A percentile compares a stretch with the other conserved stretches of the same genome.
Conservation (phyloP, 1,284 basidiomycete genomes). For the Trichosporon asahii region DNA sequence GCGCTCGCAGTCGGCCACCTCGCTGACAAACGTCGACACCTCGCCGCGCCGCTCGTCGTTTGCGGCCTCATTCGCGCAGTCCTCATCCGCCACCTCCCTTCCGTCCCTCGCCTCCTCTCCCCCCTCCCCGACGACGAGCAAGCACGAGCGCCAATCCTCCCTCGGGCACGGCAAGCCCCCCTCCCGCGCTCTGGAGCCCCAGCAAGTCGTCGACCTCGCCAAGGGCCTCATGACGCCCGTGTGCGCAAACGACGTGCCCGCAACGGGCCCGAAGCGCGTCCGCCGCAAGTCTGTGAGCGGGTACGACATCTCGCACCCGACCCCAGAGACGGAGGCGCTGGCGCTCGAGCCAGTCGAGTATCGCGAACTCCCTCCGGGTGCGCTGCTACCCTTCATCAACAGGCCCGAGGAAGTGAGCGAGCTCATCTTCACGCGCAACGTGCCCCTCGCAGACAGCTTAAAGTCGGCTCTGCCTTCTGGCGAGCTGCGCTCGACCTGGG, state of each 20-base stretch:
- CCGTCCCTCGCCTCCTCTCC: slow-evolving; percentile 37
- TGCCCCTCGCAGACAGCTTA: slow-evolving; percentile 39
- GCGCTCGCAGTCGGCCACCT: slow-evolving; percentile 41
- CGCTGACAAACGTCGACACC: slow-evolving; percentile 24
- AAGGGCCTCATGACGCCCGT: slow-evolving; percentile 40
- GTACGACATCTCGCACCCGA: slow-evolving; percentile 3
- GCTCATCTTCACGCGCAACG: slow-evolving; percentile 38
- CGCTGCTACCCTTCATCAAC: slow-evolving; percentile 47
- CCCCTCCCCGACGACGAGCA: background rate
- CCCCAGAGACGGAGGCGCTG: slow-evolving; percentile 27
- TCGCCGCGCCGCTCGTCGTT: slow-evolving; percentile 19
- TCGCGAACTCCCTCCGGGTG: slow-evolving; percentile 46
- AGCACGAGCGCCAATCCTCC: background rate
- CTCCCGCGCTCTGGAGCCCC: slow-evolving; percentile 32
- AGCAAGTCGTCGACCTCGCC: slow-evolving; percentile 46
- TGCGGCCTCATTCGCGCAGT: background rate
- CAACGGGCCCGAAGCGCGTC: slow-evolving; percentile 32
- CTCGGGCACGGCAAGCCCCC: slow-evolving; percentile 20
- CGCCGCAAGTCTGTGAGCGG: slow-evolving; percentile 33
- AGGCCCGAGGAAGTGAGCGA: slow-evolving; percentile 44
- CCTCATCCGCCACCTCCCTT: slow-evolving; percentile 36
- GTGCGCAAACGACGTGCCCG: slow-evolving; percentile 31
- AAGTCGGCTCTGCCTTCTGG: slow-evolving; percentile 43
- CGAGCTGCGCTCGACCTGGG: slow-evolving; percentile 34
- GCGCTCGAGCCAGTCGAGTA: slow-evolving; percentile 52